Base-by-base conservation (phyloP, 2,329 filamentous ascomycete genomes). In the Zymoseptoria passerinii region DNA sequence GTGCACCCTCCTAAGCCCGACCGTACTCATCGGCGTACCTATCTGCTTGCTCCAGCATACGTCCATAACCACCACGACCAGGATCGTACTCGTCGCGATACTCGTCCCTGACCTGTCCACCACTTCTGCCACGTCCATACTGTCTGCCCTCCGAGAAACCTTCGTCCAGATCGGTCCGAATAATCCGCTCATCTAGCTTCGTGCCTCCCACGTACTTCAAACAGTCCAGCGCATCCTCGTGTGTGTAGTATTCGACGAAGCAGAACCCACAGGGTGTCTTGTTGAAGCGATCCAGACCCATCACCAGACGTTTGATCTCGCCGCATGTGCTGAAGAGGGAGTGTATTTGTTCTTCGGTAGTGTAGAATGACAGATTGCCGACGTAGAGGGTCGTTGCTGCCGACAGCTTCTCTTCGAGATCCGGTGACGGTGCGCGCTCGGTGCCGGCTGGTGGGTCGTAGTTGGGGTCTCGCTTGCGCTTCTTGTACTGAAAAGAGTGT, bases 201-300 rank as follows among this genome's bases (percentile, higher is more conserved):
- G 94, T 99, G 58, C 94, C 94, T 57, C 94, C 94, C 69, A 99
- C 87, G 73, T 97, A 99, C 77, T 97, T 99, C 86, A 99, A 87
- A 76, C 92, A 97, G 74, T 99, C 94, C 53, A 99, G 82, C 8
- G 94, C 94, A 74, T 99, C 94, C 72, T 96, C 88, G 74, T 97
- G 94, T 28, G 87, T 96, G 79, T 96, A 97, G 78, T 99, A 99
- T 77, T 99, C 94, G 70, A 99, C 94, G 72, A 99, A 99, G 80
- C 94, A 99, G 81, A 99, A 99, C 48, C 94, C 94, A 75, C 94
- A 99, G 1, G 94, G 94, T 0, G 94, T 99, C 79, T 99, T 99
- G 75, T 88, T 89, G 80, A 94, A 96, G 58, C 94, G 88, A 73
- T 99, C 94, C 55, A 99, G 84, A 53, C 94, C 94, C 94, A 99